phyloP scores from a whole-genome alignment of 2,329 filamentous ascomycete species.

The Helicocarpus griseus region DNA sequence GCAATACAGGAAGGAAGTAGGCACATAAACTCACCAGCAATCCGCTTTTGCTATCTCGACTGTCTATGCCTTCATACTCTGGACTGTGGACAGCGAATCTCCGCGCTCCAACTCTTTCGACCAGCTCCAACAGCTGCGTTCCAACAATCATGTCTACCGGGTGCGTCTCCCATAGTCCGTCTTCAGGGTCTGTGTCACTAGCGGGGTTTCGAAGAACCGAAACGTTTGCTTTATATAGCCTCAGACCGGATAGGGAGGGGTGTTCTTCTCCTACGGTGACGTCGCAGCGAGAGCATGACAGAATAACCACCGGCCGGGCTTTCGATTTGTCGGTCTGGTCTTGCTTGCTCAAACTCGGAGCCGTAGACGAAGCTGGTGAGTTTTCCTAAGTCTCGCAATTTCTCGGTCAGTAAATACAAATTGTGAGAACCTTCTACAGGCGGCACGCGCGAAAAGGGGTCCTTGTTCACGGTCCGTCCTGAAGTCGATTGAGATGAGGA shows the following conservation, averaged over 20 bases:
- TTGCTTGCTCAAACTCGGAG: neutral
- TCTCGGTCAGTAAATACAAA: neutral
- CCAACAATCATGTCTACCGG: slow-evolving; percentile 35
- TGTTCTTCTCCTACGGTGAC: slow-evolving; percentile 31
- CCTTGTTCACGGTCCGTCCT: too few species aligned
- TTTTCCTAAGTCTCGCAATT: neutral
- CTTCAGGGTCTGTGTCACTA: slow-evolving; percentile 16
- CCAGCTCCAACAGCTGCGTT: slow-evolving; percentile 46
- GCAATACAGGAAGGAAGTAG: neutral
- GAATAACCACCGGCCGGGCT: slow-evolving; percentile 22
- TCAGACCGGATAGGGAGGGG: slow-evolving; percentile 18
- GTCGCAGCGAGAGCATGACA: slow-evolving; percentile 25
- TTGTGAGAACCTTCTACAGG: neutral
- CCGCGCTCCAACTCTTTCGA: slow-evolving; percentile 46
- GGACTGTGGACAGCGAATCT: slow-evolving; percentile 43
- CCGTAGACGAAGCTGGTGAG: neutral
- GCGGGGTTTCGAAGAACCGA: slow-evolving; percentile 15
- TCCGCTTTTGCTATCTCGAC: slow-evolving; percentile 16
- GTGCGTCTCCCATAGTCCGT: slow-evolving; percentile 23
- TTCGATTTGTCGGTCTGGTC: slow-evolving; percentile 23
- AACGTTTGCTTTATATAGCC: slow-evolving; percentile 43
- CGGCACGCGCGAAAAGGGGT: too few species aligned
- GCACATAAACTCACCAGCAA: slow-evolving; percentile 25
- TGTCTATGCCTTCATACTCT: slow-evolving; percentile 7
- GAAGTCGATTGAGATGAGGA: neutral